Evolutionary conservation across 495 filamentous ascomycete species (phyloP).

Genomic region (Pseudoneurospora amorphoporcata): DNA sequence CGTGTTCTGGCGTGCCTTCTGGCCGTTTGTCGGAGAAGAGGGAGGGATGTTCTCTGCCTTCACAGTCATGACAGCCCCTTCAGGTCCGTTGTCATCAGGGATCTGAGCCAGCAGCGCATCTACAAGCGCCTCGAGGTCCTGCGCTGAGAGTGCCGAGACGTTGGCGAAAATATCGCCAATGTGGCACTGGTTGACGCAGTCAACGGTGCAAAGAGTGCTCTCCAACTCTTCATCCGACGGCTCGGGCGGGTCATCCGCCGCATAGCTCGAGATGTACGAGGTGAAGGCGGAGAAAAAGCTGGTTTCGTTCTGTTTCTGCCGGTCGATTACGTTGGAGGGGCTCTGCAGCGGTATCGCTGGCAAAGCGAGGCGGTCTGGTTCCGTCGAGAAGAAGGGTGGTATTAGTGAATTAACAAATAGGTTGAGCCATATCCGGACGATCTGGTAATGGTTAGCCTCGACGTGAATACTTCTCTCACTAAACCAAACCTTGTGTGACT

Average conservation of each 20-base stretch:
- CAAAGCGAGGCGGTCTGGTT: constrained; percentile 60
- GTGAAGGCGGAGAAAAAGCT: constrained; percentile 90
- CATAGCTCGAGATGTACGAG: constrained; percentile 96
- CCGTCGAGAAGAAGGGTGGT: constrained; percentile 67
- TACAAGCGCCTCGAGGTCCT: constrained; percentile 57
- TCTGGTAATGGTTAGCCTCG: constrained; percentile 36
- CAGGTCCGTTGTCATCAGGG: constrained; percentile 71
- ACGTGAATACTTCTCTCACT: background rate
- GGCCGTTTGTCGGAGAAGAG: constrained; percentile 46
- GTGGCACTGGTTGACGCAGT: constrained; percentile 84
- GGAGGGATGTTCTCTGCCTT: constrained; percentile 63
- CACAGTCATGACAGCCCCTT: constrained; percentile 61
- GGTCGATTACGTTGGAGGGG: constrained; percentile 88
- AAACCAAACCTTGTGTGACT: constrained; percentile 20
- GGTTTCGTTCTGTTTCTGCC: constrained; percentile 64
- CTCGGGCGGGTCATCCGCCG: constrained; percentile 93
- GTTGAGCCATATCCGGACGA: constrained; percentile 86
- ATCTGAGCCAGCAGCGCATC: constrained; percentile 68
- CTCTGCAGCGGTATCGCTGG: constrained; percentile 79
- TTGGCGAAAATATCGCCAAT: constrained; percentile 77
- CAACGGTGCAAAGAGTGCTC: constrained; percentile 86
- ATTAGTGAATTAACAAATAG: constrained; percentile 93
- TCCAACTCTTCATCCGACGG: constrained; percentile 96
- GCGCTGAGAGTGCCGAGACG: constrained; percentile 64
- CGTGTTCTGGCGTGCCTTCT: constrained; percentile 36